Evolutionary conservation across 495 filamentous ascomycete genomes (phyloP).

Genomic region (Penicillium odoratum): DNA sequence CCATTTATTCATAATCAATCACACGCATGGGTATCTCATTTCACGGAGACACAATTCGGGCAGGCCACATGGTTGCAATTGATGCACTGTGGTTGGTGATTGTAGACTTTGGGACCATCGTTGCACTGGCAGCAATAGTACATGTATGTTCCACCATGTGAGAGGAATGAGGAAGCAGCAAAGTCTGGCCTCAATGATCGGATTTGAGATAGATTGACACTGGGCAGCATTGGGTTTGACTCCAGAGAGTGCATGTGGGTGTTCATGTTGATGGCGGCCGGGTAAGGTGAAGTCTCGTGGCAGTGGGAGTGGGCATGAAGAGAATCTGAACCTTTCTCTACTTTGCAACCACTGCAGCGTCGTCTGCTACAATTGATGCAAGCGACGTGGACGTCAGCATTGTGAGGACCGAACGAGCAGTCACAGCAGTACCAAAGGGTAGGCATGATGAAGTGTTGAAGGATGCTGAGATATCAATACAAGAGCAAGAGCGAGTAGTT

Average conservation of each 20-base stretch:
- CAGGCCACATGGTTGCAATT: slow-evolving; percentile 36
- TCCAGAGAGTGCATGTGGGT: slow-evolving; percentile 8
- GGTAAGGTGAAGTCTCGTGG: slow-evolving; percentile 22
- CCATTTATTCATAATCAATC: slow-evolving; percentile 3
- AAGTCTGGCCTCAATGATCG: slow-evolving; percentile 11
- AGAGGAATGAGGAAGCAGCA: neutral
- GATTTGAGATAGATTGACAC: slow-evolving; percentile 13
- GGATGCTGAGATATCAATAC: neutral
- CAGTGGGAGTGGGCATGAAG: slow-evolving; percentile 3
- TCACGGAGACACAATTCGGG: slow-evolving; percentile 28
- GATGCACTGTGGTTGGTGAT: slow-evolving; percentile 35
- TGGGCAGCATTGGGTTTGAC: slow-evolving; percentile 9
- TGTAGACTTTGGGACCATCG: slow-evolving; percentile 43
- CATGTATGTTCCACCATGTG: slow-evolving; percentile 18
- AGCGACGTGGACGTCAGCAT: slow-evolving; percentile 22
- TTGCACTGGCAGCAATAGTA: slow-evolving; percentile 44
- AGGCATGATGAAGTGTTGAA: slow-evolving; percentile 17
- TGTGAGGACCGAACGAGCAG: slow-evolving; percentile 34
- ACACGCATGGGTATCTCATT: slow-evolving; percentile 20
- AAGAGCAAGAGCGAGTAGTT: neutral
- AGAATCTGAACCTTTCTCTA: slow-evolving; percentile 16
- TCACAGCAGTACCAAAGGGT: slow-evolving; percentile 36
- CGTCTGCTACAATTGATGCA: slow-evolving; percentile 27
- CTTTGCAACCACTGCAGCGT: slow-evolving; percentile 24
- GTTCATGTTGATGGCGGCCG: slow-evolving; percentile 12